These are phyloP conservation scores for Apiosordaria backusii DNA, from an alignment of 495 filamentous ascomycete genomes.

Conservation along the genomic window DNA sequence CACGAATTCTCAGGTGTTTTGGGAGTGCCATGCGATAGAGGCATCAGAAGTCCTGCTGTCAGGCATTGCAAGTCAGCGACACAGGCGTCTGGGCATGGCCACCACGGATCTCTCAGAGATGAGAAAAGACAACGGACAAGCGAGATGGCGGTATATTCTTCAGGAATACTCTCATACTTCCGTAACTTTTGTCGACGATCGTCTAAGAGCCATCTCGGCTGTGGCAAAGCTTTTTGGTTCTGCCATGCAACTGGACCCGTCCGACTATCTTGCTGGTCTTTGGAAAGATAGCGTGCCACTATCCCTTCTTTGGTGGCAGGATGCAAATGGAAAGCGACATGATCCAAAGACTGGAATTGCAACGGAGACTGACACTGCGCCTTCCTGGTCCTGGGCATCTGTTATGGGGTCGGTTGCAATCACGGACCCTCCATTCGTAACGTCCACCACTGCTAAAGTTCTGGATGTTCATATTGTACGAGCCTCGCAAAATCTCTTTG, in stretches of 20 bases:
- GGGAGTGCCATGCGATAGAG: conserved; percentile 4
- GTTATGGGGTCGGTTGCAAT: neutral
- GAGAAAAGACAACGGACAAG: neutral
- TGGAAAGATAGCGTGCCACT: neutral
- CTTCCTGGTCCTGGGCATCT: conserved; percentile 4
- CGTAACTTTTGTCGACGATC: neutral
- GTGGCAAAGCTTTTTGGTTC: neutral
- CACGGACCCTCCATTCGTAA: neutral
- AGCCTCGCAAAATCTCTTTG: neutral
- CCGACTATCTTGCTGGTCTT: neutral
- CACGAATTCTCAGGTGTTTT: conserved; percentile 2
- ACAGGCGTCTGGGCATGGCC: neutral
- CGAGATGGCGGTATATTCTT: no score
- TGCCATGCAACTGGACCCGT: neutral
- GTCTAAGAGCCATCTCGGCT: neutral
- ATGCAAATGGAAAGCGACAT: neutral
- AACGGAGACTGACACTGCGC: neutral
- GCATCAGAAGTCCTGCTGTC: neutral
- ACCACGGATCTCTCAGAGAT: neutral
- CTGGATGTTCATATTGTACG: neutral
- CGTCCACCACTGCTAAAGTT: neutral
- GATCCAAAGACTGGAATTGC: neutral
- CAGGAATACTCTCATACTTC: neutral
- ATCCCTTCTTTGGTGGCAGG: neutral
- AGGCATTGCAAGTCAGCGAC: neutral